phyloP scores from a whole-genome alignment of 257 asterid species.

The Lithospermum erythrorhizon region DNA sequence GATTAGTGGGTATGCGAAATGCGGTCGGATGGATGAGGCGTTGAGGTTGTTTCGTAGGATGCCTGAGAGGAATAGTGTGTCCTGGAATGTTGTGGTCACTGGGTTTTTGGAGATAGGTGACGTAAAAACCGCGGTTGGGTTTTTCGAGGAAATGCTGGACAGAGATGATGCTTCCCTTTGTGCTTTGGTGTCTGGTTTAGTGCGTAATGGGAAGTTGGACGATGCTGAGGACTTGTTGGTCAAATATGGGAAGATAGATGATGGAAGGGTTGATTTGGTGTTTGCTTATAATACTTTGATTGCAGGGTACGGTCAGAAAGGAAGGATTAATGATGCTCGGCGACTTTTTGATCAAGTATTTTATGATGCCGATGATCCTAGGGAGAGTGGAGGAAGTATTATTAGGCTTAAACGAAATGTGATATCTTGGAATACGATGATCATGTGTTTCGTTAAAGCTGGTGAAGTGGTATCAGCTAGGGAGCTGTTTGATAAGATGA shows the following conservation, averaged over 20 bases:
- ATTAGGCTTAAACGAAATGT: constrained; percentile 38
- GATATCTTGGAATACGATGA: constrained; percentile 82
- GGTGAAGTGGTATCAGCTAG: constrained; percentile 52
- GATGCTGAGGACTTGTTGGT: constrained; percentile 44
- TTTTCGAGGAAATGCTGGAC: constrained; percentile 52
- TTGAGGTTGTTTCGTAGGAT: constrained; percentile 34
- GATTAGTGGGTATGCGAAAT: constrained; percentile 75
- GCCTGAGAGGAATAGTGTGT: constrained; percentile 58
- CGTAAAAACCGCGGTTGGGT: constrained; percentile 38
- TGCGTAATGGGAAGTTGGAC: constrained; percentile 42
- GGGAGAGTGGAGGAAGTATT: constrained; percentile 6
- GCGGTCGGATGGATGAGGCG: constrained; percentile 54
- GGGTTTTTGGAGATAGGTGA: constrained; percentile 60
- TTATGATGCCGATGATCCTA: constrained; percentile 1
- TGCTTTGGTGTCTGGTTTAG: constrained; percentile 62
- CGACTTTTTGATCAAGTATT: constrained; percentile 54
- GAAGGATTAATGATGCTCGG: constrained; percentile 52
- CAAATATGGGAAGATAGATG: constrained; percentile 22
- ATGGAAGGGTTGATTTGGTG: constrained; percentile 25
- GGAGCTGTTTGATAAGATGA: constrained; percentile 57
- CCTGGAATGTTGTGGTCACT: constrained; percentile 72
- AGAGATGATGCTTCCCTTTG: constrained; percentile 58
- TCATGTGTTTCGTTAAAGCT: constrained; percentile 65
- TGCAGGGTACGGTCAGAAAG: constrained; percentile 77
- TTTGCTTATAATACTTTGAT: constrained; percentile 77